These are phyloP conservation scores for Tetrapisispora fleetii DNA, from an alignment of 805 yeast genomes.

Conservation along the genomic window DNA sequence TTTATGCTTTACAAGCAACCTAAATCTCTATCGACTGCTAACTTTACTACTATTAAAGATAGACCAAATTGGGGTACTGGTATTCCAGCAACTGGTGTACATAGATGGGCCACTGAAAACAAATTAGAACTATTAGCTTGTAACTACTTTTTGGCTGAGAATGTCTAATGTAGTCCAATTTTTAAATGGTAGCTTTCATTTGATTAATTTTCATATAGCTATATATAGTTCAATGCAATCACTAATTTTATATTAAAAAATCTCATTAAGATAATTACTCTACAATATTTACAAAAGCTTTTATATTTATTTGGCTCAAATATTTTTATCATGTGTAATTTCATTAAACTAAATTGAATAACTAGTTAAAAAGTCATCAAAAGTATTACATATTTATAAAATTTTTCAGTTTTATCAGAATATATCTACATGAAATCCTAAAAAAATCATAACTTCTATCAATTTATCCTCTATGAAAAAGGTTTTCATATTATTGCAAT, in stretches of 20 bases:
- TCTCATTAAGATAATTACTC: too few relatives aligned
- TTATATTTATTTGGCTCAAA: too few relatives aligned
- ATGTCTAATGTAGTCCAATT: slow-evolving; percentile 11
- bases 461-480: neutral
- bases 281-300: too few relatives aligned
- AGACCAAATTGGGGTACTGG: slow-evolving; percentile 67
- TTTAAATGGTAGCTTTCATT: neutral
- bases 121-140: slow-evolving; percentile 59
- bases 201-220: too few relatives aligned
- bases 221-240: too few relatives aligned
- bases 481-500: neutral
- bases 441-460: neutral
- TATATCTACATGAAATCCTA: neutral
- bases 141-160: slow-evolving; percentile 80
- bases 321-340: too few relatives aligned
- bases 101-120: slow-evolving; percentile 59
- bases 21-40: slow-evolving; percentile 17
- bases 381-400: neutral
- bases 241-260: too few relatives aligned
- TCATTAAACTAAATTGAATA: neutral
- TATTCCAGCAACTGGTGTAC: slow-evolving; percentile 67
- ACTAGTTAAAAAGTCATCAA: neutral
- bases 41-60: slow-evolving; percentile 16
- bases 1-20: slow-evolving; percentile 64
- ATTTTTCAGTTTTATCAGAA: neutral